Base-by-base conservation (phyloP, 306 rosid genomes). In the Medicago truncatula region DNA sequence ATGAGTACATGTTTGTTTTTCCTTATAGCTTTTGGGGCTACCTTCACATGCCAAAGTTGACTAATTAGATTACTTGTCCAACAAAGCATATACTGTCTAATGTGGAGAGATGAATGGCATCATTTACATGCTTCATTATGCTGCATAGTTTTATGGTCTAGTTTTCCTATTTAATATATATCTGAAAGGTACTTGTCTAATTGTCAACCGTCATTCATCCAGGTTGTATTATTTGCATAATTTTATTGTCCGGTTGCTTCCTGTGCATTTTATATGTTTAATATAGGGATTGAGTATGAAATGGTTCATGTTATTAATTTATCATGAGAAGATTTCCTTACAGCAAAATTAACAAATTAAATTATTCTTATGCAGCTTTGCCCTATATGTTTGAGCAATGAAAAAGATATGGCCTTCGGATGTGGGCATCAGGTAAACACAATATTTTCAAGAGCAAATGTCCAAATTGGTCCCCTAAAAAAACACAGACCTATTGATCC, bases 321-420 rank as follows among this genome's bases (percentile, higher is more conserved):
- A 49, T 43, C 6, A 15, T 56, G 59, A 49, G 50, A 52, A 20
- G 47, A 40, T 76, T 28, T 34, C 52, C 20, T 6, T 16, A 17
- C 14, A 34, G 38, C 70, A 4, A 13, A 50, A 53, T 56, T 82
- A 73, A 79, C 74, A 36, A 31, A 53, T 79, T 75, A 18, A 18
- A 31, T 58, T 87, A 80, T 54, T 77, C 39, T 71, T 77, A 7
- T 47, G 80, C 93, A 95, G 98, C 71, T 89, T 73, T 95, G 98
- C 84, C 92, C 96, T 71, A 90, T 95, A 72, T 92, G 99, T 88
- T 77, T 95, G 38, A 86, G 21, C 38, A 84, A 95, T 77, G 11
- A 91, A 4, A 95, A 89, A 85, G 91, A 95, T 93, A 86, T 95
- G 93, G 99, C 97, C 78, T 95, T 92, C 58, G 97, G 97, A 52